phyloP scores from a whole-genome alignment of 768 basidiomycete genomes.

The Hericium rajendrae region DNA sequence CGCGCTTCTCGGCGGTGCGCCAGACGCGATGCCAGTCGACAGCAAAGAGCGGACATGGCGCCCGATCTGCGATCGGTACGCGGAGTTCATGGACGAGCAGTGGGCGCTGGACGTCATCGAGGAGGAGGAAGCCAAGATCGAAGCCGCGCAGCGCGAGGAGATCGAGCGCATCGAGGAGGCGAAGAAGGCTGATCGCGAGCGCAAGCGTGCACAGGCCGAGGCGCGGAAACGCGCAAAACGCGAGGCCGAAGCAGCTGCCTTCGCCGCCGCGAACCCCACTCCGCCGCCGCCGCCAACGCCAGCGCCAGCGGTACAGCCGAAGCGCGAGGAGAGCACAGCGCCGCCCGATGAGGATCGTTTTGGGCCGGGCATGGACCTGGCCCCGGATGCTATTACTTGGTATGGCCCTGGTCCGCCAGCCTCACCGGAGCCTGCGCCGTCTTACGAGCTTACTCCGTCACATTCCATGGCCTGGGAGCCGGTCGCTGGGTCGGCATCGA shows the following conservation, averaged over 20 bases:
- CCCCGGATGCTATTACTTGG: too few species aligned
- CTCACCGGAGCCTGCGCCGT: too few species aligned
- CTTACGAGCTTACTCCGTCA: too few species aligned
- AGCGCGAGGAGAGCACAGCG: not conserved
- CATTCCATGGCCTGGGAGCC: too few species aligned
- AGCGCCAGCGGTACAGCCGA: not conserved
- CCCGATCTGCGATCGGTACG: slow-evolving; percentile 76
- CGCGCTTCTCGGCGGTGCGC: slow-evolving; percentile 35
- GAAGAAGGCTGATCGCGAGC: slow-evolving; percentile 40
- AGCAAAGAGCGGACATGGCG: slow-evolving; percentile 46
- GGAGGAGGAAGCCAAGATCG: slow-evolving; percentile 55
- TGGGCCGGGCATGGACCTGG: not conserved
- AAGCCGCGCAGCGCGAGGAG: slow-evolving; percentile 13
- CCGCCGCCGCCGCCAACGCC: not conserved
- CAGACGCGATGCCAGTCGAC: slow-evolving; percentile 24
- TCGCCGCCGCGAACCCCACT: not conserved
- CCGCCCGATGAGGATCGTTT: not conserved
- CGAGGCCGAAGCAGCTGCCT: slow-evolving; percentile 6
- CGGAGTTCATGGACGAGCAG: slow-evolving; percentile 79
- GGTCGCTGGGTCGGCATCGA: not conserved
- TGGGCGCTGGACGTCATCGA: slow-evolving; percentile 68
- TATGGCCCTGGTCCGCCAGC: too few species aligned
- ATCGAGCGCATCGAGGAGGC: slow-evolving; percentile 73
- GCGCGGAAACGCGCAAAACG: slow-evolving; percentile 43
- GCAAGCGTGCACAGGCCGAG: slow-evolving; percentile 41